Percentiles rank a stretch among this genome's conserved stretches.
Evolutionary conservation across 176 grass and related monocot genomes (phyloP).

Genomic region (Juncus effusus): DNA sequence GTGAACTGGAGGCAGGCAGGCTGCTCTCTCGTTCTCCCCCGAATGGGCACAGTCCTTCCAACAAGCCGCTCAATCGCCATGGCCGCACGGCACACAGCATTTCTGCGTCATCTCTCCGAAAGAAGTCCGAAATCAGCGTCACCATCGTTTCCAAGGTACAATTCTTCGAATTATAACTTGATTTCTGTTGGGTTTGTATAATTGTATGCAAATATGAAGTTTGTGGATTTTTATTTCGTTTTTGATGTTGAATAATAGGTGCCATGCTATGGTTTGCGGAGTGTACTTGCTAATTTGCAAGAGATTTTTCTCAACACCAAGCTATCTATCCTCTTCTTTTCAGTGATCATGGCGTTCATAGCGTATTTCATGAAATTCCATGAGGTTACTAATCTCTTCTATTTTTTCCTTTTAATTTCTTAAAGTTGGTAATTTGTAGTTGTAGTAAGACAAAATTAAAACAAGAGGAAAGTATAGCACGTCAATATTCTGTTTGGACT

Average conservation of each 20-base stretch:
- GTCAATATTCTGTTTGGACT: too few species aligned
- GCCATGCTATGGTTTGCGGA: conserved; percentile 36
- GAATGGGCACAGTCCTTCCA: conserved; percentile 27
- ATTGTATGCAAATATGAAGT: not conserved
- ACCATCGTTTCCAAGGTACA: conserved; percentile 58
- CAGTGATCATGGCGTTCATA: conserved; percentile 60
- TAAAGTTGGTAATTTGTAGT: too few species aligned
- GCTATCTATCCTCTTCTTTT: conserved; percentile 72
- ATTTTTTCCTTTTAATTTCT: too few species aligned
- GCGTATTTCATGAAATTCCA: conserved; percentile 46
- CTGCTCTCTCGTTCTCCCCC: not conserved
- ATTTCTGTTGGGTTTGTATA: not conserved
- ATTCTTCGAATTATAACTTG: not conserved
- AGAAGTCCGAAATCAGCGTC: conserved; percentile 48
- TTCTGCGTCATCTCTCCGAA: conserved; percentile 74
- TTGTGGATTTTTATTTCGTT: not conserved
- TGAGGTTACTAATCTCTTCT: conserved; percentile 21
- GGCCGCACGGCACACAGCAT: conserved; percentile 74
- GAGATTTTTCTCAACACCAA: conserved; percentile 91
- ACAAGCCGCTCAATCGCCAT: conserved; percentile 22
- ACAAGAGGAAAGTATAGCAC: too few species aligned
- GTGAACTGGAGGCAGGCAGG: conserved; percentile 1
- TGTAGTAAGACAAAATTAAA: too few species aligned
- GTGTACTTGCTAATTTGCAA: conserved; percentile 61
- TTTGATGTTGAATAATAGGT: not conserved